A percentile compares a stretch with the other conserved stretches of the same genome.
These are phyloP conservation scores for Conticribra weissflogii DNA, from an alignment of 108 stramenopile species.

Conservation along the genomic window DNA sequence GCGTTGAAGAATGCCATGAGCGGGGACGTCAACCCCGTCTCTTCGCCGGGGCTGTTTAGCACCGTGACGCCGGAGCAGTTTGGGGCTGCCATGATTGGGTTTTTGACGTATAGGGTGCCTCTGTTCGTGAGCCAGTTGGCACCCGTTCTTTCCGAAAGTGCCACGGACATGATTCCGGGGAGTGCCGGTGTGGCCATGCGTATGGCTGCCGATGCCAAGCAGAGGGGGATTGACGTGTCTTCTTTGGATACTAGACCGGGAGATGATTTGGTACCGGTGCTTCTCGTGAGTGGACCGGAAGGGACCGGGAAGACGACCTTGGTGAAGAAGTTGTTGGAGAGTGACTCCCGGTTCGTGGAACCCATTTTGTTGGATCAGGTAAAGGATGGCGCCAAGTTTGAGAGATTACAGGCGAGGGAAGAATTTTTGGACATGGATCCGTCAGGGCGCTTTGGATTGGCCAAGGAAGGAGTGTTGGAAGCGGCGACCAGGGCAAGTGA, in stretches of 20 bases:
- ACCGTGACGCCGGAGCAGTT: conserved; percentile 77
- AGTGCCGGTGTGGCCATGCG: conserved; percentile 38
- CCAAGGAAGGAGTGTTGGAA: conserved; percentile 63
- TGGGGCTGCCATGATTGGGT: conserved; percentile 76
- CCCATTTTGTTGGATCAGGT: conserved; percentile 55
- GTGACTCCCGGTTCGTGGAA: conserved; percentile 49
- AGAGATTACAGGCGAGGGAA: conserved; percentile 54
- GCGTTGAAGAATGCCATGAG: conserved; percentile 57
- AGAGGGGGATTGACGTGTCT: conserved; percentile 20
- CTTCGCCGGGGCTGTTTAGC: conserved; percentile 45
- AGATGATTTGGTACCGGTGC: conserved; percentile 55
- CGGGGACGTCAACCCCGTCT: conserved; percentile 51
- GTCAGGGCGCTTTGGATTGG: conserved; percentile 62
- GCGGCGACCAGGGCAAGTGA: conserved; percentile 46
- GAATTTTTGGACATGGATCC: conserved; percentile 65
- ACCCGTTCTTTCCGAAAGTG: conserved; percentile 56
- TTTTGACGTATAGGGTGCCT: conserved; percentile 85
- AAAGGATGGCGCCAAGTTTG: conserved; percentile 61
- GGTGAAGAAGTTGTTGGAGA: conserved; percentile 66
- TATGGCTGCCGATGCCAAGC: conserved; percentile 20
- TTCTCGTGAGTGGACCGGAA: conserved; percentile 83
- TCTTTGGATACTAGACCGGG: neutral
- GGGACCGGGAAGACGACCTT: conserved; percentile 74
- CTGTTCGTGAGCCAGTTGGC: conserved; percentile 71
- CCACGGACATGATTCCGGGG: conserved; percentile 43